phyloP scores from a whole-genome alignment of 1,284 basidiomycete genomes.

The Malassezia sympodialis region DNA sequence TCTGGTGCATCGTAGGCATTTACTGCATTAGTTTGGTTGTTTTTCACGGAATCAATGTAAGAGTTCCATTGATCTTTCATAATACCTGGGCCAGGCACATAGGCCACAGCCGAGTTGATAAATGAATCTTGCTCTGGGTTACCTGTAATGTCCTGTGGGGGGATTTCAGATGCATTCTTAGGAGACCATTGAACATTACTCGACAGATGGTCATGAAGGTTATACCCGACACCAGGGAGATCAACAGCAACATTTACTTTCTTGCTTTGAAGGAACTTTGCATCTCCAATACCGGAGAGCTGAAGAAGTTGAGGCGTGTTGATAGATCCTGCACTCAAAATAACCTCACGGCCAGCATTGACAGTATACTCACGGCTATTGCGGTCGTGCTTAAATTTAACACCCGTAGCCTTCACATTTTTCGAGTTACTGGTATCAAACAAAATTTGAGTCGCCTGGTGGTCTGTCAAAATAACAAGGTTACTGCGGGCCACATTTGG shows the following conservation, averaged over 20 bases:
- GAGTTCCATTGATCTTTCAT: not conserved
- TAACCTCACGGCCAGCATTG: constrained; percentile 56
- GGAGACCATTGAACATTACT: constrained; percentile 54
- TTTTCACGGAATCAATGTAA: constrained; percentile 49
- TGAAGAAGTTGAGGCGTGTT: constrained; percentile 57
- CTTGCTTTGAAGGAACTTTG: constrained; percentile 52
- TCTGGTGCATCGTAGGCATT: constrained; percentile 53
- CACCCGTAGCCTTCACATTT: constrained; percentile 55
- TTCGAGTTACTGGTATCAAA: constrained; percentile 50
- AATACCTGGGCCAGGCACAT: constrained; percentile 56
- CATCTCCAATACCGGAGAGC: constrained; percentile 61
- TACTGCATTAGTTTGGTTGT: constrained; percentile 48
- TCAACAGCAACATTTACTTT: constrained; percentile 53
- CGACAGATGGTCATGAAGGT: constrained; percentile 58
- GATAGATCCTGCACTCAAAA: constrained; percentile 48
- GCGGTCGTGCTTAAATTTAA: constrained; percentile 52
- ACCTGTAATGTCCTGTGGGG: constrained; percentile 21
- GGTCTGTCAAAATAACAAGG: constrained; percentile 56
- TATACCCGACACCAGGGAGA: constrained; percentile 65
- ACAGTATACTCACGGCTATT: constrained; percentile 48
- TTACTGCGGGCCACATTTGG: constrained; percentile 57
- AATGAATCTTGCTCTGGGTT: constrained; percentile 55
- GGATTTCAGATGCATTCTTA: constrained; percentile 50
- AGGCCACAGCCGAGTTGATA: constrained; percentile 61
- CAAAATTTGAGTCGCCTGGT: constrained; percentile 59